These are phyloP conservation scores for Lenwebbia sp. DNA, from an alignment of 345 rosid species.

Conservation along the genomic window DNA sequence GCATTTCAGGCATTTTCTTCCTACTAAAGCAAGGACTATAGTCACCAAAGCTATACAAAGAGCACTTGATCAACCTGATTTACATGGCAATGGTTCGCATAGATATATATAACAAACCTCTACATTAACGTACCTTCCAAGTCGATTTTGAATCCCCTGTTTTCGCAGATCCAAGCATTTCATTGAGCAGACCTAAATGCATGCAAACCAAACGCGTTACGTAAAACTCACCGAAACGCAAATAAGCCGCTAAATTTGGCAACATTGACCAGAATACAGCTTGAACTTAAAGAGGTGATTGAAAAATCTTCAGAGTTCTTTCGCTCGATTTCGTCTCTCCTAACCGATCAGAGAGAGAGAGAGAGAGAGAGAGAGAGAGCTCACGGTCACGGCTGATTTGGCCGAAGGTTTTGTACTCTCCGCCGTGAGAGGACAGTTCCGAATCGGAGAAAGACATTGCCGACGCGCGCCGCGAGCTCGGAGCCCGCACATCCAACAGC, in stretches of 20 bases:
- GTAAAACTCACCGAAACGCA: too few species aligned
- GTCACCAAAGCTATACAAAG: not conserved
- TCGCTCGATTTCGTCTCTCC: not conserved
- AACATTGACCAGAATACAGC: not conserved
- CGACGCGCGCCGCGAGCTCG: not conserved
- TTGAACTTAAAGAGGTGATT: not conserved
- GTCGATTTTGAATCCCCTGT: conserved; percentile 49
- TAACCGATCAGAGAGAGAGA: not conserved
- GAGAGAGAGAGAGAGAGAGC: conserved; percentile 3
- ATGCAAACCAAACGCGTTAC: not conserved
- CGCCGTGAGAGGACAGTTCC: conserved; percentile 34
- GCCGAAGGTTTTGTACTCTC: conserved; percentile 65
- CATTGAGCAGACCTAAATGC: conserved; percentile 51
- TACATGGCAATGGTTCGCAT: not conserved
- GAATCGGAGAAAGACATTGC: conserved; percentile 69
- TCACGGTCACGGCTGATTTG: conserved; percentile 71
- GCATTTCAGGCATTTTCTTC: not conserved
- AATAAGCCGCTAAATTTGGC: not conserved
- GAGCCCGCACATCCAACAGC: not conserved
- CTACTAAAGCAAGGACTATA: not conserved
- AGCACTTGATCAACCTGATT: not conserved
- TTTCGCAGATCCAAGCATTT: conserved; percentile 79
- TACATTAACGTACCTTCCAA: conserved; percentile 55
- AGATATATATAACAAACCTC: not conserved
- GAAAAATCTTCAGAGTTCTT: not conserved